Conservation (phyloP, 257 asterid species). For the Solanum dulcamara region DNA sequence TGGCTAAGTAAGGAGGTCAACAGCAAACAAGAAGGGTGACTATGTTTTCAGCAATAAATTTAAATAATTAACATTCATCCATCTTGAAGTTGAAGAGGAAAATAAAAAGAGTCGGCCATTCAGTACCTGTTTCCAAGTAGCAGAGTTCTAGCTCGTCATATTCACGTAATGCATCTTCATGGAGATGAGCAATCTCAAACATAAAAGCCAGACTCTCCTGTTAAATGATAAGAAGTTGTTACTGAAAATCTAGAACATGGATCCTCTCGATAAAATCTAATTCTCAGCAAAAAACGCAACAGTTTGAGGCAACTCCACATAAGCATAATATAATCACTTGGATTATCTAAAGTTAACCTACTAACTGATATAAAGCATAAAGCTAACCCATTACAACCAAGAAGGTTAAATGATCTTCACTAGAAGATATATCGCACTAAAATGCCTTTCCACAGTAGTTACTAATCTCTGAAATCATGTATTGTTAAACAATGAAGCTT, state of each 20-base stretch:
- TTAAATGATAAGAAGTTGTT: neutral
- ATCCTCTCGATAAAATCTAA: neutral
- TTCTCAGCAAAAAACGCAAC: neutral
- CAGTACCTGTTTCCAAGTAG: constrained; percentile 91
- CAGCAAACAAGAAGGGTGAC: neutral
- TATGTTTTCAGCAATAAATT: neutral
- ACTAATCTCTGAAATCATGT: neutral
- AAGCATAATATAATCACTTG: neutral
- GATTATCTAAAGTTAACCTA: neutral
- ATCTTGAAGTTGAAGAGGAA: constrained; percentile 2
- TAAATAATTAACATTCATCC: neutral
- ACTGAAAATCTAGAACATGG: neutral
- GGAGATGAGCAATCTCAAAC: constrained; percentile 95
- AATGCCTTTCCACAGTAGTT: neutral
- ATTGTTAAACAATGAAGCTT: neutral
- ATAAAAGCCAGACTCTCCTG: constrained; percentile 99
- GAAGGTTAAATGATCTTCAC: neutral
- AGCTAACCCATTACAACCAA: neutral
- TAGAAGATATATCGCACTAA: neutral
- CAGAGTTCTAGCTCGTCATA: constrained; percentile 98
- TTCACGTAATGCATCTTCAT: constrained; percentile 98
- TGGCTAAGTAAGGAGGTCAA: neutral
- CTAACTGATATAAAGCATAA: neutral
- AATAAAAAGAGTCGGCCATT: constrained; percentile 8
- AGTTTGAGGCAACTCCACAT: neutral